Evolutionary conservation across 1,284 basidiomycete species (phyloP).

Genomic region (Athelia psychrophila): DNA sequence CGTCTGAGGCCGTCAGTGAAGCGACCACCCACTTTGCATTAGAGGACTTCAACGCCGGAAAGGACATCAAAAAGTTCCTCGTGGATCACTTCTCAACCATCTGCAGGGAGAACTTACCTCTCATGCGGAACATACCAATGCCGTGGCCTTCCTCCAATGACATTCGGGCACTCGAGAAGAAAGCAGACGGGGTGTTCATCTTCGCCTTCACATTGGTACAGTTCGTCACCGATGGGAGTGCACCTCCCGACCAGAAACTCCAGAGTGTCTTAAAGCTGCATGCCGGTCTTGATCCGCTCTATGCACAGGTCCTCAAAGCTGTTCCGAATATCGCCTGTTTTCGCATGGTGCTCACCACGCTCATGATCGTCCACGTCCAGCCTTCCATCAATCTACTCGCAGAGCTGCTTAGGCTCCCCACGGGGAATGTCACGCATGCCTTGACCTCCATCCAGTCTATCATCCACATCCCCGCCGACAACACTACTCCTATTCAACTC

Average conservation of each 20-base stretch:
- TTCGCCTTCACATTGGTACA: neutral
- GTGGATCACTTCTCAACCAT: neutral
- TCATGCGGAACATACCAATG: neutral
- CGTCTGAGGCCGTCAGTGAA: neutral
- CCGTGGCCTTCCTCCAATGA: neutral
- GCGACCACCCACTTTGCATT: neutral
- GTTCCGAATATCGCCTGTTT: neutral
- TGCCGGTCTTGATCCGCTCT: neutral
- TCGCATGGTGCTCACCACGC: neutral
- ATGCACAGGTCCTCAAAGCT: neutral
- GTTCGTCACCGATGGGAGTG: neutral
- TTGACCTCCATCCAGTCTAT: neutral
- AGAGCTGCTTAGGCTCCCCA: neutral
- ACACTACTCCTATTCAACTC: neutral
- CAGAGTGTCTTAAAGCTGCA: neutral
- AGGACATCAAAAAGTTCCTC: neutral
- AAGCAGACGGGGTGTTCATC: neutral
- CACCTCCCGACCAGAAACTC: neutral
- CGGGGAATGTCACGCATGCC: neutral
- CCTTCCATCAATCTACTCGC: neutral
- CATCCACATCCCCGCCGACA: neutral
- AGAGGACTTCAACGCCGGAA: neutral
- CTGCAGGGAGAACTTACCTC: neutral
- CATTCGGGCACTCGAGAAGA: neutral
- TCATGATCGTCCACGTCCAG: neutral